Evolutionary conservation across 129 eudicot species (phyloP), one percentile per base, ranked within the genome.

Genomic region (Heracleum sosnowskyi): DNA sequence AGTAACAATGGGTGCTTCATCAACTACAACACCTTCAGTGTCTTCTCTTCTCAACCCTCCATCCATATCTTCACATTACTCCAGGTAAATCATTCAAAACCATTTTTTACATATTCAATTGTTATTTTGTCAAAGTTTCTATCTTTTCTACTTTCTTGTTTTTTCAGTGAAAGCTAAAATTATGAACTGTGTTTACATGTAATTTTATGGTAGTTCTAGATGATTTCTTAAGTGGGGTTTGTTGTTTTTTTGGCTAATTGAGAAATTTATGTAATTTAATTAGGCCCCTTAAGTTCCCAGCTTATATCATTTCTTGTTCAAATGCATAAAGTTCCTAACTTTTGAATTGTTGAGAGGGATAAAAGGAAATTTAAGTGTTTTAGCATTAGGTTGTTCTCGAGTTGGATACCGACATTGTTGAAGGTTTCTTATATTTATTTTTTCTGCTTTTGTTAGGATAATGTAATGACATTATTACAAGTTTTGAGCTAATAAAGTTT

Each of bases 41-140:
- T 24, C 73, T 69, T 69, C 44, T 35, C 77, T 80, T 80, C 46
- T 73, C 60, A 60, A 35, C 24, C 74, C 83, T 20, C 41, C 74
- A 16, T 41, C 78, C 0, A 72, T 57, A 31, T 53, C 78, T 74
- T 74, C 62, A 24, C 35, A 40, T 49, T 37, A 64, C n/a, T 63
- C 6, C 78, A 73, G 82, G 82, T 80, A 24, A 17, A 8, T 2
- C n/a, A n/a, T 12, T 16, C 4, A 34, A 24, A 76, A 4, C 5
- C 33, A 10, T 31, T 11, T 28, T 28, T 28, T 31, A 31, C 17
- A 33, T 33, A 11, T 31, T 12, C 6, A 29, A 33, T 35, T 34
- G 9, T 31, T 64, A 64, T 11, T 13, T 64, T 64, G 35, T 63
- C 1, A 20, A 60, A 9, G 18, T 63, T 26, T 60, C 7, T 63